Percentiles rank a stretch among this genome's conserved stretches.
These are phyloP conservation scores for Tritrichomonas foetus DNA, from an alignment of 208 protist genomes.

Conservation along the genomic window DNA sequence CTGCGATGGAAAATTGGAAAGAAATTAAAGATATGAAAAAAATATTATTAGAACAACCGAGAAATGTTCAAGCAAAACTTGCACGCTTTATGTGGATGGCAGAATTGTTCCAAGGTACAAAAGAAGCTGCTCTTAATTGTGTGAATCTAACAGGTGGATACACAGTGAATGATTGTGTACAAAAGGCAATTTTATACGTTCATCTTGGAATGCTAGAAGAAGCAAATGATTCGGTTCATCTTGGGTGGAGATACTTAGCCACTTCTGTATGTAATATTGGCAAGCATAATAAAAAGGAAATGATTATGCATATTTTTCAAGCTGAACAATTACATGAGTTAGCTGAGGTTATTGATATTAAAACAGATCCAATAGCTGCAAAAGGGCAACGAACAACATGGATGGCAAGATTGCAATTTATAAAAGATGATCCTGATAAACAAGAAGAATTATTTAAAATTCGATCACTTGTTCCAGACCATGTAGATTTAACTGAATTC, in stretches of 20 bases:
- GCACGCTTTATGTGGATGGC: background rate
- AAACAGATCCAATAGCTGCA: background rate
- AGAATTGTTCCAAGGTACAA: background rate
- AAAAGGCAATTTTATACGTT: slow-evolving; percentile 22
- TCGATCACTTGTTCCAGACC: background rate
- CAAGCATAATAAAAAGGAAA: background rate
- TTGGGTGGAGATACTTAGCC: background rate
- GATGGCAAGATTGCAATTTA: background rate
- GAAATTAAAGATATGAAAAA: background rate
- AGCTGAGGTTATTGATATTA: background rate
- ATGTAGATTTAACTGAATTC: background rate
- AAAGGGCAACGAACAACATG: background rate
- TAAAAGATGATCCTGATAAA: background rate
- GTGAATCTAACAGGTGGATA: background rate
- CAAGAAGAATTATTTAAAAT: slow-evolving; percentile 2
- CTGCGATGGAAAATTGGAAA: background rate
- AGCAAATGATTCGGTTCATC: background rate
- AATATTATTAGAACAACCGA: background rate
- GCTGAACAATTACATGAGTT: background rate
- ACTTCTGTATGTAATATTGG: background rate
- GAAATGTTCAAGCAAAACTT: background rate
- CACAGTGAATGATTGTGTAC: background rate
- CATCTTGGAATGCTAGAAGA: background rate
- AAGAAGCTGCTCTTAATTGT: background rate
- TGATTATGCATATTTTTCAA: background rate